Percentiles rank a stretch among this genome's conserved stretches.
Evolutionary conservation across 2,329 filamentous ascomycete species (phyloP).

Genomic region (Aaosphaeria pasadenensis): DNA sequence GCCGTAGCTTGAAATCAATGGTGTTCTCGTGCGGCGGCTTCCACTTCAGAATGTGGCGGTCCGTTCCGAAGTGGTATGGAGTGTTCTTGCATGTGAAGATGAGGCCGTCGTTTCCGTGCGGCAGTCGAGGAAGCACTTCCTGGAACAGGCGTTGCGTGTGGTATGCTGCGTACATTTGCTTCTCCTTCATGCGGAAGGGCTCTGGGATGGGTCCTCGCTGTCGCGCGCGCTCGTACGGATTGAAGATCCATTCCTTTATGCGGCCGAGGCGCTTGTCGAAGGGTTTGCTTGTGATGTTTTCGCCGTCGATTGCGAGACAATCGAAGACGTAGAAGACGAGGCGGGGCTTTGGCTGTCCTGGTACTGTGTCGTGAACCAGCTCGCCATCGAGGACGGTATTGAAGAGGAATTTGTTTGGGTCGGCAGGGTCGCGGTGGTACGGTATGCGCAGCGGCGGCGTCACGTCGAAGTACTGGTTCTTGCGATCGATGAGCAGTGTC

Average conservation of each 20-base stretch:
- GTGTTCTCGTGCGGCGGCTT: slow-evolving; percentile 95
- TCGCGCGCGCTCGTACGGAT: slow-evolving; percentile 62
- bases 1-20: slow-evolving; percentile 80
- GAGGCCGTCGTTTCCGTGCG: slow-evolving; percentile 92
- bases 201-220: slow-evolving; percentile 67
- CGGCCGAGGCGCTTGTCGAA: slow-evolving; percentile 88
- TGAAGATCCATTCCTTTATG: slow-evolving; percentile 73
- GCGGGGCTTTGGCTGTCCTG: slow-evolving; percentile 59
- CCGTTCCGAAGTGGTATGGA: slow-evolving; percentile 84
- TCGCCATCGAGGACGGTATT: slow-evolving; percentile 89
- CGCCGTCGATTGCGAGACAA: slow-evolving; percentile 76
- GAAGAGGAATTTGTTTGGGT: slow-evolving; percentile 64
- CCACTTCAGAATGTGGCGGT: slow-evolving; percentile 95
- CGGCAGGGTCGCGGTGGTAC: slow-evolving; percentile 56
- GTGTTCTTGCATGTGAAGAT: slow-evolving; percentile 95
- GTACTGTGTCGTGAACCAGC: slow-evolving; percentile 77
- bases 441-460: slow-evolving; percentile 76
- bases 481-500: slow-evolving; percentile 94
- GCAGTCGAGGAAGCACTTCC: slow-evolving; percentile 75
- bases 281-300: slow-evolving; percentile 71
- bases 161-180: slow-evolving; percentile 86
- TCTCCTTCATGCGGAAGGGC: slow-evolving; percentile 81
- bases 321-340: slow-evolving; percentile 92
- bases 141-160: slow-evolving; percentile 76
- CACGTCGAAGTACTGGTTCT: slow-evolving; percentile 94